Conservation (phyloP, 306 rosid species). For the Inga laurina region DNA sequence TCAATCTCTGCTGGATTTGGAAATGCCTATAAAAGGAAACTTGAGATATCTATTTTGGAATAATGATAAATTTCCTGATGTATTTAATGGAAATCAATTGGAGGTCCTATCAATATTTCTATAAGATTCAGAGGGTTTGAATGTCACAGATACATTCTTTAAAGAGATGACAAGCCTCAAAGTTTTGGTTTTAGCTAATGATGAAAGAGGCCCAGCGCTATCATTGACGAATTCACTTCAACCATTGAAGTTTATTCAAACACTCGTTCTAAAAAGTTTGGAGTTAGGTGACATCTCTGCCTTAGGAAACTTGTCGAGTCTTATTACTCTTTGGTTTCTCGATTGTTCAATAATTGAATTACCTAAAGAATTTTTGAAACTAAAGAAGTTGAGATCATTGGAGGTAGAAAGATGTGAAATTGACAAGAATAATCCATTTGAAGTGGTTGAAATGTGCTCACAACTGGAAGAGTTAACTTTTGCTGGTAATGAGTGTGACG, state of each 20-base stretch:
- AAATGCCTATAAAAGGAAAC: neutral
- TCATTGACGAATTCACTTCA: neutral
- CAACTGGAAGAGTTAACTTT: slow-evolving; percentile 28
- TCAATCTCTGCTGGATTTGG: neutral
- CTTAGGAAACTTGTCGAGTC: slow-evolving; percentile 4
- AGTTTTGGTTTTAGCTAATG: neutral
- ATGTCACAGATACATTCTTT: neutral
- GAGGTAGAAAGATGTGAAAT: slow-evolving; percentile 3
- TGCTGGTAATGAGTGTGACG: neutral
- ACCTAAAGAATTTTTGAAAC: neutral
- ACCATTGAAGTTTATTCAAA: neutral
- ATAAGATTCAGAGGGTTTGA: neutral
- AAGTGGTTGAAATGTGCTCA: slow-evolving; percentile 24
- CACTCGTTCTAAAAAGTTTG: accelerated
- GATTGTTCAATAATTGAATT: slow-evolving; percentile 26
- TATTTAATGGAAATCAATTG: slow-evolving; percentile 8
- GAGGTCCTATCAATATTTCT: neutral
- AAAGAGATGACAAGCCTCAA: slow-evolving; percentile 2
- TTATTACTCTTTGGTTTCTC: neutral
- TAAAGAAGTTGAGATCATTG: slow-evolving; percentile 22
- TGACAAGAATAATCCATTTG: slow-evolving; percentile 2
- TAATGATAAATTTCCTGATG: neutral
- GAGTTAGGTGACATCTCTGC: slow-evolving; percentile 11
- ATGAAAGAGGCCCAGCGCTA: neutral
- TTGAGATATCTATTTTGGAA: slow-evolving; percentile 13